phyloP scores from a whole-genome alignment of 768 basidiomycete genomes.

The Tephrocybe sp. region DNA sequence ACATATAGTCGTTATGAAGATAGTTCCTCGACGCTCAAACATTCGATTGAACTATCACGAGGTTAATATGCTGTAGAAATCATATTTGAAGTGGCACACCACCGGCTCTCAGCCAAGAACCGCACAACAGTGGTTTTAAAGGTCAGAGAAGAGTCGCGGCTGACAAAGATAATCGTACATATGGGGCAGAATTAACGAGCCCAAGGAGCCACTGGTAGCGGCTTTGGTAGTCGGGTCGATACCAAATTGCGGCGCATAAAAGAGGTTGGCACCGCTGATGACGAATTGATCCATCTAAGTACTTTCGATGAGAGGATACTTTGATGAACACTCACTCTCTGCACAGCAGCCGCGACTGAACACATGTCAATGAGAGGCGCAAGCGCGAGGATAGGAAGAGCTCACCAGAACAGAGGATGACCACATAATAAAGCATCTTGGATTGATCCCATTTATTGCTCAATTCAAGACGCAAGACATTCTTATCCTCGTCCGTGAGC shows the following conservation, averaged over 20 bases:
- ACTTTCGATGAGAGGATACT: background rate
- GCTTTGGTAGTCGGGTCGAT: constrained; percentile 35
- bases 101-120: constrained; percentile 55
- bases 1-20: constrained; percentile 45
- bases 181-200: constrained; percentile 49
- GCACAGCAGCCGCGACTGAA: constrained; percentile 61
- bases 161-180: constrained; percentile 5
- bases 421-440: constrained; percentile 33
- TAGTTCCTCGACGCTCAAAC: constrained; percentile 46
- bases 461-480: constrained; percentile 22
- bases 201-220: constrained; percentile 59
- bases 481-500: constrained; percentile 20
- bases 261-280: constrained; percentile 56
- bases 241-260: constrained; percentile 57
- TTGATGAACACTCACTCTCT: constrained; percentile 34
- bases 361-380: too few species aligned
- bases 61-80: background rate
- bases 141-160: background rate
- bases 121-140: constrained; percentile 46
- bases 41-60: constrained; percentile 36
- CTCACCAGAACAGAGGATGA: constrained; percentile 38
- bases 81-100: too few species aligned
- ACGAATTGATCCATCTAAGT: constrained; percentile 53
- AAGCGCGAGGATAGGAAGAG: background rate
- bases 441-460: constrained; percentile 34